A percentile compares a stretch with the other conserved stretches of the same genome.
Conservation (phyloP, 139 green algal genomes). For the Diplosphaera chodatii region DNA sequence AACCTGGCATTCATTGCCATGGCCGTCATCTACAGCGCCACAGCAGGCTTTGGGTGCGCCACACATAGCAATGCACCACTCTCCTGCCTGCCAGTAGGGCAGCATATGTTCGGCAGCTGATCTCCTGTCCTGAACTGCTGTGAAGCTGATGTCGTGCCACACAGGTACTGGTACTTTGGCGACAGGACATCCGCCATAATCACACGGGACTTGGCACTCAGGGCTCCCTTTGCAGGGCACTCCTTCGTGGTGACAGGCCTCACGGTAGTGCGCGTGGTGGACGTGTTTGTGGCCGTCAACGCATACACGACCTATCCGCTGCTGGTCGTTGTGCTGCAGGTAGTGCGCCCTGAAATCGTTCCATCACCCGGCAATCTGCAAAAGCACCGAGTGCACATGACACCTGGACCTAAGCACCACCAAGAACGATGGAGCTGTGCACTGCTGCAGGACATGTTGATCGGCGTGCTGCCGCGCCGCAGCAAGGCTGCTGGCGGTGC, state of each 20-base stretch:
- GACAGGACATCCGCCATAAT: constrained; percentile 21
- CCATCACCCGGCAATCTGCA: too few species aligned
- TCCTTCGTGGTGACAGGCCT: constrained; percentile 21
- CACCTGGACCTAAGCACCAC: too few species aligned
- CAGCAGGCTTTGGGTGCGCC: constrained; percentile 27
- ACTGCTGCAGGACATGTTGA: constrained; percentile 21
- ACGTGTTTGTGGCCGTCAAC: constrained; percentile 28
- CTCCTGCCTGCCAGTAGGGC: background rate
- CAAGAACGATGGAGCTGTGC: background rate
- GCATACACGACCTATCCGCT: constrained; percentile 29
- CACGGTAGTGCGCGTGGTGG: constrained; percentile 54
- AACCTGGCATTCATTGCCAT: constrained; percentile 31
- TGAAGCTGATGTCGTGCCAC: too few species aligned
- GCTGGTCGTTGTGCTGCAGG: constrained; percentile 42
- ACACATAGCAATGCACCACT: background rate
- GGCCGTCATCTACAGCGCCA: constrained; percentile 25
- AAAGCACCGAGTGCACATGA: too few species aligned
- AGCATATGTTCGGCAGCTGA: too few species aligned
- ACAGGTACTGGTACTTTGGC: constrained; percentile 41
- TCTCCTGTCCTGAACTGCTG: too few species aligned
- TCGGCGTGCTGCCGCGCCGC: constrained; percentile 8
- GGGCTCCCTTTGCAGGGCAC: constrained; percentile 16
- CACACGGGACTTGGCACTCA: constrained; percentile 30
- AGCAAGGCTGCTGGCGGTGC: background rate
- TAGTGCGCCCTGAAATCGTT: too few species aligned